These are phyloP conservation scores for Agastache rugosa DNA, from an alignment of 257 asterid genomes.

Conservation along the genomic window DNA sequence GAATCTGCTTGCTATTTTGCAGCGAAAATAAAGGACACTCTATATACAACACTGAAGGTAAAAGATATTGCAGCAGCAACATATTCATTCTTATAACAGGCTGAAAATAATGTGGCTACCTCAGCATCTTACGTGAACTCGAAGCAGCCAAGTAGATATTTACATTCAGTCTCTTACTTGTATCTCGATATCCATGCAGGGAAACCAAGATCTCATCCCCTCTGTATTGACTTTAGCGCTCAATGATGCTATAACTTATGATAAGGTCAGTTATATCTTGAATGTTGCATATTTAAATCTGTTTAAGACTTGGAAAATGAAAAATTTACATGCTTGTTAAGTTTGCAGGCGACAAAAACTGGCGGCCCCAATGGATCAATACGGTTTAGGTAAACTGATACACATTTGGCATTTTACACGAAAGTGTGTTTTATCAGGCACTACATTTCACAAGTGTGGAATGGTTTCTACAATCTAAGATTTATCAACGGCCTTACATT, in stretches of 20 bases:
- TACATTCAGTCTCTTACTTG: neutral
- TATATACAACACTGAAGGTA: conserved; percentile 68
- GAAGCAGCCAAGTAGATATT: conserved; percentile 6
- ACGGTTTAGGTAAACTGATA: conserved; percentile 78
- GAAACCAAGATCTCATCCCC: conserved; percentile 69
- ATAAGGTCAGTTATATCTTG: conserved; percentile 71
- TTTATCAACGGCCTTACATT: too few relatives aligned
- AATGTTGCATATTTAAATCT: conserved; percentile 26
- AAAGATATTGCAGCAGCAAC: conserved; percentile 16
- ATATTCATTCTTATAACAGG: conserved; percentile 8
- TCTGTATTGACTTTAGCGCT: conserved; percentile 80
- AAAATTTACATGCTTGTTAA: conserved; percentile 44
- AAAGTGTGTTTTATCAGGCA: conserved; percentile 19
- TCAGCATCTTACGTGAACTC: conserved; percentile 1
- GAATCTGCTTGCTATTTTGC: conserved; percentile 31
- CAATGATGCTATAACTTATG: conserved; percentile 86
- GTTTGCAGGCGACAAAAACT: conserved; percentile 85
- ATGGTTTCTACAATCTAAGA: neutral
- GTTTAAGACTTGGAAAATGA: conserved; percentile 23
- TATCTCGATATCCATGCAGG: conserved; percentile 51
- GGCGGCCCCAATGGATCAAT: conserved; percentile 98
- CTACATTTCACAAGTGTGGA: neutral
- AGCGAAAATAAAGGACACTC: conserved; percentile 73
- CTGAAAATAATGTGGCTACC: conserved; percentile 16
- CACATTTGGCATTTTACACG: conserved; percentile 11